Evolutionary conservation across 306 rosid species (phyloP), one percentile per base, ranked within the genome.

Genomic region (Cucurbita pepo): DNA sequence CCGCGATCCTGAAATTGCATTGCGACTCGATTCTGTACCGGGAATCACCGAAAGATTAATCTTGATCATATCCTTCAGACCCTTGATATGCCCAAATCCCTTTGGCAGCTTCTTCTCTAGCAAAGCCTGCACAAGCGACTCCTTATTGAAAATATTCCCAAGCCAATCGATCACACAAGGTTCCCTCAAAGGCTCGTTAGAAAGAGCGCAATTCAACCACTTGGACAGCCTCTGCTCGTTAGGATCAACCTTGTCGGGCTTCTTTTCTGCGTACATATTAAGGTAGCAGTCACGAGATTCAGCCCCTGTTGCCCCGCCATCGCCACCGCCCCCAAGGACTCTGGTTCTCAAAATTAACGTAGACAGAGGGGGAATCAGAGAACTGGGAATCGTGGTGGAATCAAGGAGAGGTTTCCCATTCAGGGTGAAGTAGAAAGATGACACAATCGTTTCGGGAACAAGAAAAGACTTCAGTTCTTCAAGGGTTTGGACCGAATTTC

Each of bases 231-330:
- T 84, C 82, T 91, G 97, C 79, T 94, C 97, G 48, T 94, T 81
- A 0, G 95, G 99, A 44, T 94, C 99, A 3, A 91, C 88, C 77
- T 94, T 94, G 37, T 94, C 97, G 1, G 96, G 99, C 77, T 94
- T 94, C 83, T 89, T 91, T 55, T 61, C 97, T 0, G 95, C 89
- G 76, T 91, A 94, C 99, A 94, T 94, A 6, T 91, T 88, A 65
- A 94, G 95, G 69, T 94, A 94, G 61, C 99, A 94, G 56, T 94
- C 99, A 40, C 99, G 96, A 0, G 99, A 94, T 83, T 94, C 97
- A 0, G 99, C 99, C 0, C 99, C 95, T 0, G 99, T 94, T 1
- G 99, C 95, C 0, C 99, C 99, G 50, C 97, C 96, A 59, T 91
- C 97, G 11, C 97, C 98, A 0, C 97, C 98, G 0, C 97, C 97